Base-by-base conservation (phyloP, 805 yeast genomes). In the Blastobotrys mokoenaii region DNA sequence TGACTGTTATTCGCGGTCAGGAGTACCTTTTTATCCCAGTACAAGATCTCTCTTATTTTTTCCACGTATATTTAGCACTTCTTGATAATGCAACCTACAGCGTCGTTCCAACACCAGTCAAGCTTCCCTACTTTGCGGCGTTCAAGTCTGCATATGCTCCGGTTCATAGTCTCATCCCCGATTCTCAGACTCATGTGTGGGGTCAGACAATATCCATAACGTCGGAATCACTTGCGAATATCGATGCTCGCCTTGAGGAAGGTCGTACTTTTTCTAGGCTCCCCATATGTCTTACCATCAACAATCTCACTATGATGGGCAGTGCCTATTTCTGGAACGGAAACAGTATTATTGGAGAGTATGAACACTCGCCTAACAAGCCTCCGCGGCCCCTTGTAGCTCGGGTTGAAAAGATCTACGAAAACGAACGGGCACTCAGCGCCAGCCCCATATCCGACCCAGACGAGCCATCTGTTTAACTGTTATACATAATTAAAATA, bases 311-410 rank as follows among this genome's bases (percentile, higher is more conserved):
- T 20, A 17, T 11, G 16, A n/a, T 18, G 25, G 45, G 29, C 5
- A 40, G 40, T 18, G 40, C 39, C 6, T 48, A 45, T 36, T 44
- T 45, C 9, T 48, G 51, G 51, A 48, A 48, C 32, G 51, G 51
- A 17, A 48, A 48, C 20, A 46, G 47, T 12, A 22, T 15, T n/a
- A 39, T 43, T 2, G 51, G 51, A 3, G 51, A 48, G 32, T 48
- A 42, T 46, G 47, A 48, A 20, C 34, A 29, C 11, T 35, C 14
- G 14, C 29, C 27, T 5, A 22, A 4, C 27, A 22, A 22, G 8
- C 27, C 27, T 8, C 27, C 27, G 4, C 27, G 8, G 27, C 27
- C 27, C 7, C 27, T 22, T 8, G 27, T 22, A 5, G 7, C 27
- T 8, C 27, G 8, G 27, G 27, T 22, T 22, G 27, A 22, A 22